Base-by-base conservation (phyloP, 2,329 filamentous ascomycete genomes). In the Aurifilum marmelostoma region DNA sequence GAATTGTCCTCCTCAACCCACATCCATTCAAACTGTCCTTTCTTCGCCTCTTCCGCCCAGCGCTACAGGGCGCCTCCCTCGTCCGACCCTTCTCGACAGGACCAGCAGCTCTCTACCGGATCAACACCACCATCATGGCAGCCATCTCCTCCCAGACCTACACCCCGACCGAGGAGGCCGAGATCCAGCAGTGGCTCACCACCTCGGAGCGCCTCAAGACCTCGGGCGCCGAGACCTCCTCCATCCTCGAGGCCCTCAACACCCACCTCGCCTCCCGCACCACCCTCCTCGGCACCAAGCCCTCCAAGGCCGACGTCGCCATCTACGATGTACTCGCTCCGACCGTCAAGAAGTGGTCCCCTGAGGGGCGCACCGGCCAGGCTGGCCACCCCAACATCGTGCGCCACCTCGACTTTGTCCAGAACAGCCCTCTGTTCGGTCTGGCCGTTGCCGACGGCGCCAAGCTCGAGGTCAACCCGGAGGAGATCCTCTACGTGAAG, bases 381-480 rank as follows among this genome's bases (percentile, higher is more conserved):
- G 87, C 93, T 72, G 95, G 95, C 71, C 91, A 91, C 80, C 94
- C 97, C 72, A 90, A 98, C 82, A 92, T 98, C 73, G 92, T 97
- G 69, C 92, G 95, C 73, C 92, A 93, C 79, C 81, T 97, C 77
- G 95, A 97, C 83, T 97, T 97, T 78, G 92, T 98, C 73, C 95
- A 98, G 85, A 97, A 97, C 83, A 91, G 92, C 61, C 84, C 89
- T 60, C 86, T 97, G 72, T 91, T 90, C 72, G 90, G 86, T 24
- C 84, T 97, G 70, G 86, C 87, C 71, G 82, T 97, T 73, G 83
- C 86, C 71, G 88, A 91, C 18, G 85, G 82, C 66, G 89, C 96
- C 77, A 97, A 96, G 85, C 82, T 97, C 75, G 82, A 83, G 73
- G 87, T 98, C 74, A 90, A 97, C 79, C 83, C 88, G 64, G 89